These are phyloP conservation scores for Rhizopogon roseolus DNA, from an alignment of 768 basidiomycete genomes.

Conservation along the genomic window DNA sequence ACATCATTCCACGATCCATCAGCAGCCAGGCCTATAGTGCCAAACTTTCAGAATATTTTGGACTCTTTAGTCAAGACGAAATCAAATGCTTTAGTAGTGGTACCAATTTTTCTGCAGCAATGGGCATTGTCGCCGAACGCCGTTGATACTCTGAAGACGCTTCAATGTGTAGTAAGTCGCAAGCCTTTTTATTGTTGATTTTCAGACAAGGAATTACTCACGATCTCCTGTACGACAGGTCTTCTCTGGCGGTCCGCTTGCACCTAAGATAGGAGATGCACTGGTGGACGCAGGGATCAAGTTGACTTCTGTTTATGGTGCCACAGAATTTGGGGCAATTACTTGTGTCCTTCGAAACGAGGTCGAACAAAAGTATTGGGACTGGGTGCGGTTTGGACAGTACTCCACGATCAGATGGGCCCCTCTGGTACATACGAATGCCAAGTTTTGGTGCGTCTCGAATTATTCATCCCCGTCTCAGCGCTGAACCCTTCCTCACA, in stretches of 20 bases:
- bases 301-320: slow-evolving; percentile 30
- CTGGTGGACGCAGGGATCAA: slow-evolving; percentile 29
- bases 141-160: slow-evolving; percentile 17
- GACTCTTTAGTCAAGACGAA: slow-evolving; percentile 25
- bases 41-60: slow-evolving; percentile 36
- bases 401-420: slow-evolving; percentile 20
- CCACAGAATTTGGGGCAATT: slow-evolving; percentile 23
- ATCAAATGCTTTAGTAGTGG: slow-evolving; percentile 26
- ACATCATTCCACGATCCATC: slow-evolving; percentile 13
- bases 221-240: slow-evolving; percentile 14
- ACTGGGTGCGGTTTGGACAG: slow-evolving; percentile 27
- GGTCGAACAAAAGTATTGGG: slow-evolving; percentile 23
- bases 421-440: slow-evolving; percentile 31
- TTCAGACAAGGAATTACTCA: background rate
- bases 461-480: background rate
- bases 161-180: slow-evolving; percentile 25
- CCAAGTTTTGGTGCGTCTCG: slow-evolving; percentile 30
- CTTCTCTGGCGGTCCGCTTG: slow-evolving; percentile 35
- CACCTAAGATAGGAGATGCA: slow-evolving; percentile 27
- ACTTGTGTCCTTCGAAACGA: slow-evolving; percentile 9
- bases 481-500: background rate
- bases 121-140: slow-evolving; percentile 26
- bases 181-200: background rate
- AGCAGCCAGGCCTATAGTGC: slow-evolving; percentile 28
- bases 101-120: slow-evolving; percentile 35